Evolutionary conservation across 768 basidiomycete genomes (phyloP).

Genomic region (Phlebiopsis gigantea): DNA sequence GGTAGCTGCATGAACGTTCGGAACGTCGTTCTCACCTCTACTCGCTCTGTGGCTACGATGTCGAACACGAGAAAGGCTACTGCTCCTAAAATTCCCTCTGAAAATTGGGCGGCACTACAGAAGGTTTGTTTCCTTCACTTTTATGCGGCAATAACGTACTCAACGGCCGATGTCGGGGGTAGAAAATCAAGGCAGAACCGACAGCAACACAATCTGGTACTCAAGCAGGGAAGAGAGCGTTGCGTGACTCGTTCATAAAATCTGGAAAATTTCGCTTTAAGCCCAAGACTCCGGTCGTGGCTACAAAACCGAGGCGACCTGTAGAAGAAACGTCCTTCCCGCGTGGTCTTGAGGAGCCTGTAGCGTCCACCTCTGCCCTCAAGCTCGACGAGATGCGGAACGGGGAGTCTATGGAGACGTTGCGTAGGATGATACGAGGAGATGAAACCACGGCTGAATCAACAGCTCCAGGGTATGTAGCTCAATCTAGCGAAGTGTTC

Average conservation of each 20-base stretch:
- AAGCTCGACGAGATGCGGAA: conserved; percentile 31
- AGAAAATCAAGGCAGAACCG: conserved; percentile 9
- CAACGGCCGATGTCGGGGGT: conserved; percentile 1
- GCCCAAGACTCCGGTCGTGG: not conserved
- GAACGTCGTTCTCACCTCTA: not conserved
- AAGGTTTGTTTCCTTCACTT: conserved; percentile 5
- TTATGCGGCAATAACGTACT: not conserved
- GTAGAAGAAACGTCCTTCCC: not conserved
- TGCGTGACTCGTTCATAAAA: no score
- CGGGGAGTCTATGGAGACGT: conserved; percentile 40
- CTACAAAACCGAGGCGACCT: not conserved
- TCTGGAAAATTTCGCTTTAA: not conserved
- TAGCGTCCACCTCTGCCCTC: conserved; percentile 7
- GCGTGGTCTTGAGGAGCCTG: not conserved
- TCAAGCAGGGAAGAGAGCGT: not conserved
- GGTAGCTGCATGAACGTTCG: not conserved
- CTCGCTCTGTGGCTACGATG: not conserved
- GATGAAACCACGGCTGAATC: conserved; percentile 28
- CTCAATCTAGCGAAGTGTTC: not conserved
- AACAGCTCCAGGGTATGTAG: not conserved
- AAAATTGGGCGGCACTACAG: conserved; percentile 15
- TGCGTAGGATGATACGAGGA: conserved; percentile 53
- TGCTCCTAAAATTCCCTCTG: conserved; percentile 1
- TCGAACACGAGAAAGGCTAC: not conserved
- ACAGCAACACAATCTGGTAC: not conserved